A percentile compares a stretch with the other conserved stretches of the same genome.
These are phyloP conservation scores for Polychaeton citri DNA, from an alignment of 2,329 filamentous ascomycete genomes.

Conservation along the genomic window DNA sequence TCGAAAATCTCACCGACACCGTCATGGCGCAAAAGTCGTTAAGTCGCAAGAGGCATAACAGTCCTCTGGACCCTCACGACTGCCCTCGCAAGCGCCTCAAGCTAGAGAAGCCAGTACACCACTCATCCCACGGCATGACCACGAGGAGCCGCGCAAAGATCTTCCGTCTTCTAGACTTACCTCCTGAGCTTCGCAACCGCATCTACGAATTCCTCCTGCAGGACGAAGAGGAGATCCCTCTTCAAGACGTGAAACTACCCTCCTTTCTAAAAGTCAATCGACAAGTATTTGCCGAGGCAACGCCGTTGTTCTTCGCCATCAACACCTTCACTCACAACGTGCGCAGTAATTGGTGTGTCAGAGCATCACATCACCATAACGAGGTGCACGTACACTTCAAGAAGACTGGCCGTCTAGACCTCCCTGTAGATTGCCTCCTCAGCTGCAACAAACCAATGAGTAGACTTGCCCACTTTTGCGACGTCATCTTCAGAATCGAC, in stretches of 20 bases:
- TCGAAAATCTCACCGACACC: too few relatives aligned
- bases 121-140: conserved; percentile 4
- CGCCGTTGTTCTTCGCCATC: conserved; percentile 4
- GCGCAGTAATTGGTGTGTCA: conserved; percentile 2
- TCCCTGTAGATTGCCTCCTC: not conserved
- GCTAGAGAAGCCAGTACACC: not conserved
- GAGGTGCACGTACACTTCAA: conserved; percentile 1
- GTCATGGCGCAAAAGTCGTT: too few relatives aligned
- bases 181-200: conserved; percentile 4
- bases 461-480: conserved; percentile 1
- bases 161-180: conserved; percentile 3
- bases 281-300: conserved; percentile 2
- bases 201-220: conserved; percentile 3
- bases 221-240: not conserved
- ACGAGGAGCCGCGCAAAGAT: conserved; percentile 2
- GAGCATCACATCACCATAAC: conserved; percentile 1
- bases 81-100: not conserved
- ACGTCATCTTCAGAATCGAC: conserved; percentile 1
- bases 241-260: conserved; percentile 1
- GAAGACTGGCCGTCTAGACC: conserved; percentile 1
- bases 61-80: too few relatives aligned
- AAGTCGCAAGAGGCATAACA: too few relatives aligned
- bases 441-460: not conserved
- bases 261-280: conserved; percentile 1
- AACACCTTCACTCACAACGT: conserved; percentile 2